These are phyloP conservation scores for Mycena epipterygia DNA, from an alignment of 768 basidiomycete species.

Conservation along the genomic window DNA sequence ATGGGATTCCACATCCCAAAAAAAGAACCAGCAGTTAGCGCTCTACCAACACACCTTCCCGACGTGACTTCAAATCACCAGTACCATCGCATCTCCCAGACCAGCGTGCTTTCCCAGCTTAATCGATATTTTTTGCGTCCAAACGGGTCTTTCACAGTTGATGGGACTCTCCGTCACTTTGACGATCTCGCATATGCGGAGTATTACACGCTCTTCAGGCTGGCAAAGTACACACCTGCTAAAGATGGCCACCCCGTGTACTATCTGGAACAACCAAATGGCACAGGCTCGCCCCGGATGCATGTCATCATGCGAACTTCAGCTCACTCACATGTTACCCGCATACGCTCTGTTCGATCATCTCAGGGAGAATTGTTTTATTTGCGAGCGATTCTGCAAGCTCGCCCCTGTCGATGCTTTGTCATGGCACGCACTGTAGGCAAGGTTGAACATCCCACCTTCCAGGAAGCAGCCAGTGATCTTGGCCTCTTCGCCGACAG, in stretches of 20 bases:
- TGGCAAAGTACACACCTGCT: background rate
- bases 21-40: conserved; percentile 50
- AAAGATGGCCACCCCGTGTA: background rate
- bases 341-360: background rate
- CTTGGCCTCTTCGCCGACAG: conserved; percentile 1
- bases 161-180: background rate
- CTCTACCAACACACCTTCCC: conserved; percentile 49
- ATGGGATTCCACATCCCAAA: conserved; percentile 48
- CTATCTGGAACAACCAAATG: background rate
- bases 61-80: conserved; percentile 34
- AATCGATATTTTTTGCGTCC: conserved; percentile 41
- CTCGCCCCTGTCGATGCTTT: conserved; percentile 21
- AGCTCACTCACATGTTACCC: background rate
- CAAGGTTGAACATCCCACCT: background rate
- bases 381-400: conserved; percentile 32
- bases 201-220: background rate
- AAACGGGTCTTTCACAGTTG: conserved; percentile 29
- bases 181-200: background rate
- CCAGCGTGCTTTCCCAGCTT: conserved; percentile 31
- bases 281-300: background rate
- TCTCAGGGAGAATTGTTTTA: conserved; percentile 47
- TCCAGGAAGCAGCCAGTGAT: background rate
- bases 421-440: background rate
- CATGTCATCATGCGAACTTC: background rate
- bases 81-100: conserved; percentile 32